Evolutionary conservation across 306 rosid species (phyloP).

Genomic region (Trifolium pratense): DNA sequence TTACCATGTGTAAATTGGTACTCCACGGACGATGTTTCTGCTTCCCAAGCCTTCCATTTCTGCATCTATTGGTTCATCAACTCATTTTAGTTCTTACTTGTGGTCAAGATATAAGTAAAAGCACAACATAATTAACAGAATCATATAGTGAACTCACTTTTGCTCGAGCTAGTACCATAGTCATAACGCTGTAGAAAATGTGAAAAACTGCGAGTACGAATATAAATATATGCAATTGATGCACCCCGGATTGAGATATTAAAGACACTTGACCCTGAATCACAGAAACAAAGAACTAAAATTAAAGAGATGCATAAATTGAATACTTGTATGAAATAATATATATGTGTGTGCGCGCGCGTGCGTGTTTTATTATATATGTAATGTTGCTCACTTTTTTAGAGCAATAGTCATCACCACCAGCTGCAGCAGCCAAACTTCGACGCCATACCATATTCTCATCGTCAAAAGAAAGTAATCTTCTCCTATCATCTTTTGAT

Average conservation of each 20-base stretch:
- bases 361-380: not conserved
- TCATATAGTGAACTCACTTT: conserved; percentile 49
- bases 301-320: not conserved
- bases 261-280: conserved; percentile 58
- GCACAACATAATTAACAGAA: not conserved
- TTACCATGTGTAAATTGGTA: conserved; percentile 66
- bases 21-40: conserved; percentile 67
- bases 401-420: conserved; percentile 48
- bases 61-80: conserved; percentile 51
- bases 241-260: conserved; percentile 59
- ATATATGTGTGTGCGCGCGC: too few relatives aligned
- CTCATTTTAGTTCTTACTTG: not conserved
- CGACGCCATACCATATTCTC: conserved; percentile 51
- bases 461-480: conserved; percentile 47
- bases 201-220: conserved; percentile 74
- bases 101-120: not conserved
- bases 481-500: conserved; percentile 36
- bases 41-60: conserved; percentile 81
- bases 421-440: conserved; percentile 47
- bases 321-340: not conserved
- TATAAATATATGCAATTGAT: conserved; percentile 72
- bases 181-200: conserved; percentile 61
- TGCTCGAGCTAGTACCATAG: conserved; percentile 55
- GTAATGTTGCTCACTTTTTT: conserved; percentile 34
- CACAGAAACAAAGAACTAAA: not conserved